These are phyloP conservation scores for Albugo candida DNA, from an alignment of 352 stramenopile genomes.

Conservation along the genomic window DNA sequence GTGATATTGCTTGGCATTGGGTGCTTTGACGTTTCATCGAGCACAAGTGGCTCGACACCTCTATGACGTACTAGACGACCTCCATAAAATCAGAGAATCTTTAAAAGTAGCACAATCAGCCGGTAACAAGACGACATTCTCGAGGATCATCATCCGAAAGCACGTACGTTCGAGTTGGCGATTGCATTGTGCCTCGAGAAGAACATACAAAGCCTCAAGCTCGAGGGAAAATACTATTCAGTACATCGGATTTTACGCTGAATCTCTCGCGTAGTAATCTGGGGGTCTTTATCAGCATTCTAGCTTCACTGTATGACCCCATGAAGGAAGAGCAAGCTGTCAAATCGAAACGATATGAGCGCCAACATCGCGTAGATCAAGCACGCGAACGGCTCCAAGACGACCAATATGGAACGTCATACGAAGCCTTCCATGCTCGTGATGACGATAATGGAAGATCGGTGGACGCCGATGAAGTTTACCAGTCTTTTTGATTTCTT, in stretches of 20 bases:
- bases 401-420: constrained; percentile 41
- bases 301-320: constrained; percentile 33
- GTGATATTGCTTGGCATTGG: constrained; percentile 69
- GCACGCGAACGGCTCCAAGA: constrained; percentile 22
- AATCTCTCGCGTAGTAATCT: constrained; percentile 67
- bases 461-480: constrained; percentile 47
- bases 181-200: constrained; percentile 15
- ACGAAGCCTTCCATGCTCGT: constrained; percentile 49
- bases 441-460: constrained; percentile 54
- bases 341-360: constrained; percentile 29
- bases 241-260: constrained; percentile 70
- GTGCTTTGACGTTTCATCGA: constrained; percentile 45
- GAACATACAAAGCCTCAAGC: constrained; percentile 34
- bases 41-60: constrained; percentile 9
- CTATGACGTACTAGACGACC: constrained; percentile 8
- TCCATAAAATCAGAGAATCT: constrained; percentile 2
- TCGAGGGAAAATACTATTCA: constrained; percentile 39
- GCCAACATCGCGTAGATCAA: no score
- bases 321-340: constrained; percentile 48
- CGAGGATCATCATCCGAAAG: constrained; percentile 23
- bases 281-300: constrained; percentile 55
- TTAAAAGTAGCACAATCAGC: no score
- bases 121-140: constrained; percentile 43
- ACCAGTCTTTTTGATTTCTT: constrained; percentile 35
- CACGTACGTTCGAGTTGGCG: constrained; percentile 35